A percentile compares a stretch with the other conserved stretches of the same genome.
Evolutionary conservation across 2,329 filamentous ascomycete species (phyloP).

Genomic region (Calonectria pauciramosa): DNA sequence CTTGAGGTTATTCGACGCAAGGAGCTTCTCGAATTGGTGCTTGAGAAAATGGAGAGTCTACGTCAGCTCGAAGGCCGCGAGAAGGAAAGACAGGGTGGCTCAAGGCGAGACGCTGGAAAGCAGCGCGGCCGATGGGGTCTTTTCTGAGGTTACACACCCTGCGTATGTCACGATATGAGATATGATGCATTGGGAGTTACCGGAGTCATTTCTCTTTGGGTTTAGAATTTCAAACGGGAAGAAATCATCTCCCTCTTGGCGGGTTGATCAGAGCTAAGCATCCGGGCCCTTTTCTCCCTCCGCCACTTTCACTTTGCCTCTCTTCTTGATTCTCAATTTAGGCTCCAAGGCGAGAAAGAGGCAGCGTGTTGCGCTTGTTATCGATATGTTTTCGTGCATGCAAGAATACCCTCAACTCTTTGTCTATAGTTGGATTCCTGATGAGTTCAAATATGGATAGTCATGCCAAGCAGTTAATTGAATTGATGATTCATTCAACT

Average conservation of each 20-base stretch:
- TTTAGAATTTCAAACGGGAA: conserved; percentile 39
- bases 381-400: conserved; percentile 37
- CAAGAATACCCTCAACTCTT: conserved; percentile 49
- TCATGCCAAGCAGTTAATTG: conserved; percentile 14
- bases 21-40: conserved; percentile 90
- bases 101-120: conserved; percentile 51
- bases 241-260: conserved; percentile 8
- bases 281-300: conserved; percentile 12
- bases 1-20: conserved; percentile 94
- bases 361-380: conserved; percentile 29
- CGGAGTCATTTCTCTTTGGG: conserved; percentile 45
- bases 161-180: conserved; percentile 36
- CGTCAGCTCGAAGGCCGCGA: conserved; percentile 85
- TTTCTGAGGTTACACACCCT: conserved; percentile 52
- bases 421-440: conserved; percentile 12
- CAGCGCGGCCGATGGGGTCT: conserved; percentile 64
- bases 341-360: not conserved
- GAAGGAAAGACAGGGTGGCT: conserved; percentile 60
- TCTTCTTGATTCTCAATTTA: conserved; percentile 2
- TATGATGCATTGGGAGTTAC: conserved; percentile 47
- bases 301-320: not conserved
- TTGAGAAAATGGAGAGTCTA: conserved; percentile 96
- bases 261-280: conserved; percentile 17
- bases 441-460: not conserved
- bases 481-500: conserved; percentile 15